These are phyloP conservation scores for Candida golubevii DNA, from an alignment of 805 yeast species.

Conservation along the genomic window DNA sequence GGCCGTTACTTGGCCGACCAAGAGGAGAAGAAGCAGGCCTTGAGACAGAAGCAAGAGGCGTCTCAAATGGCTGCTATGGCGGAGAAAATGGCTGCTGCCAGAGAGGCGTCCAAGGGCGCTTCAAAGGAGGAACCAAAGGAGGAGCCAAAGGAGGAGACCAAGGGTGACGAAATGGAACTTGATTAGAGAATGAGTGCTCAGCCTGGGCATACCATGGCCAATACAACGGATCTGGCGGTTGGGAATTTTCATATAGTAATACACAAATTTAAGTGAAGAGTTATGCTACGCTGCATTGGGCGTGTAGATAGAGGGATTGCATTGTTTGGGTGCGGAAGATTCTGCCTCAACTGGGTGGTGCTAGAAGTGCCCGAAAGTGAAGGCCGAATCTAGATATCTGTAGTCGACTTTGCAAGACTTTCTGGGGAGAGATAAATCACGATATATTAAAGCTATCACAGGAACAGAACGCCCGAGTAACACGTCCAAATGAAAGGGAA, in stretches of 20 bases:
- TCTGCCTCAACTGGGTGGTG: no score
- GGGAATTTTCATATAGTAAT: constrained; percentile 5
- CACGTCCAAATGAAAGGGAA: no score
- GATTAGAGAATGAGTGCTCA: constrained; percentile 8
- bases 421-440: no score
- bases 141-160: constrained; percentile 13
- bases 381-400: no score
- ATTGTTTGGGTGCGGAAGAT: no score
- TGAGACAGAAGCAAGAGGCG: constrained; percentile 83
- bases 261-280: not conserved
- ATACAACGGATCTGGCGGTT: constrained; percentile 1
- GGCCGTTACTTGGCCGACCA: constrained; percentile 93
- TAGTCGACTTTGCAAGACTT: no score
- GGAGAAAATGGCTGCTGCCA: constrained; percentile 75
- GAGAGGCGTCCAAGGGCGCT: constrained; percentile 46
- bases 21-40: constrained; percentile 91
- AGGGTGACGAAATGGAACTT: constrained; percentile 19
- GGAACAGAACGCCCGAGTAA: no score
- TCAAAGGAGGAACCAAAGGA: constrained; percentile 19
- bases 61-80: constrained; percentile 78
- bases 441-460: no score
- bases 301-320: no score
- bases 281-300: no score
- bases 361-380: no score
- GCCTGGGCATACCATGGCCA: constrained; percentile 2